Base-by-base conservation (phyloP, 1,284 basidiomycete species). In the Heliocybe sulcata region DNA sequence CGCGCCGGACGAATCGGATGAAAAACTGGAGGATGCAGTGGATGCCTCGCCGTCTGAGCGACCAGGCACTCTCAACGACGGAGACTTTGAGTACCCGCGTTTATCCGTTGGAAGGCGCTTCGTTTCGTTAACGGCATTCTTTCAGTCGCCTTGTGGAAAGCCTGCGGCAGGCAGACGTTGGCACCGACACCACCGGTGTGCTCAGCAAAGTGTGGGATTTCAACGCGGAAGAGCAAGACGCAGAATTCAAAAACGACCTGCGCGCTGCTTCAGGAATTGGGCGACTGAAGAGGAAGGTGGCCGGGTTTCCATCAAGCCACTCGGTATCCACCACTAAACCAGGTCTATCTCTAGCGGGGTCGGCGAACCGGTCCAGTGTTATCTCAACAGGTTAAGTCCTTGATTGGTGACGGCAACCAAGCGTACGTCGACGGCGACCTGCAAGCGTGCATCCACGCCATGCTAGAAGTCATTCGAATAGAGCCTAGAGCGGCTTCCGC, bases 391-490 rank as follows among this genome's bases (percentile, higher is more conserved):
- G 92, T 96, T 16, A 81, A 84, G 55, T 77, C 81, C 1, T 72
- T 95, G 3, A 81, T 98, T 45, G 91, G 92, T 16, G 83, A 90
- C 56, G 96, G 92, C 25, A 97, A 96, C 67, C 82, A 91, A 63
- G 88, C 88, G 1, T 98, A 92, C 67, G 83, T 94, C 52, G 83
- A 89, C 61, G 80, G 76, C 52, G 72, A 92, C 57, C 73, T 86
- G 19, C 72, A 77, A 1, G 80, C 86, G 60, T 88, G 93, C 1
- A 86, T 93, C 33, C 79, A 82, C 22, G 80, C 87, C 47, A 91
- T 95, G 79, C 85, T 90, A 65, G 92, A 98, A 65, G 91, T 98
- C 59, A 94, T 98, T 56, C 83, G 92, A 9, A 93, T 95, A 55
- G 95, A 98, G 67, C 93, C 94, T 1, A 83, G 89, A 31, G 90